Evolutionary conservation across 495 filamentous ascomycete genomes (phyloP).

Genomic region (Penicillium verhagenii): DNA sequence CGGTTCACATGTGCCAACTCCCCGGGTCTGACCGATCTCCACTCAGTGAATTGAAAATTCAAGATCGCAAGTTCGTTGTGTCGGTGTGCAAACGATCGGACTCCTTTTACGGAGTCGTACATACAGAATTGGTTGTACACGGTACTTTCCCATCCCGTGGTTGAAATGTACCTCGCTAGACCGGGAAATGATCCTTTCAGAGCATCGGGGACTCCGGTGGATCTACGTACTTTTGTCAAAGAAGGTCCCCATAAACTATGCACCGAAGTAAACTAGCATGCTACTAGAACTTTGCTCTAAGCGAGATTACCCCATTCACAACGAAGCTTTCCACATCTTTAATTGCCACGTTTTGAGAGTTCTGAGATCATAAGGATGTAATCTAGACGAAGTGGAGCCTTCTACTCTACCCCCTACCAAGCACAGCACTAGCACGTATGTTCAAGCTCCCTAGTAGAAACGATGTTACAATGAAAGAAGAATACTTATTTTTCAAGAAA

Average conservation of each 20-base stretch:
- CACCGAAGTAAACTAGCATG: background rate
- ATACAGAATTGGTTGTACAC: too few species aligned
- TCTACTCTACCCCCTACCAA: background rate
- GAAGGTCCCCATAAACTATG: background rate
- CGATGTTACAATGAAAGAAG: background rate
- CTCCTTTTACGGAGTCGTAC: too few species aligned
- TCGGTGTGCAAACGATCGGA: background rate
- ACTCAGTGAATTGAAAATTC: background rate
- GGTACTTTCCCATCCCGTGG: background rate
- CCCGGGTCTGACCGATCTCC: background rate
- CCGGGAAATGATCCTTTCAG: background rate
- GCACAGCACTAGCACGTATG: too few species aligned
- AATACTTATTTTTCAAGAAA: too few species aligned
- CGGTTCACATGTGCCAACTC: background rate
- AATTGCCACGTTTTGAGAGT: background rate
- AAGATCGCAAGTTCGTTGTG: background rate
- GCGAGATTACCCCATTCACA: background rate
- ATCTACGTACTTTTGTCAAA: background rate
- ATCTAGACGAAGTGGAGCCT: background rate
- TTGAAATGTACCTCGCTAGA: background rate
- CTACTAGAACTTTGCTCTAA: background rate
- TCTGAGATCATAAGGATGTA: conserved; percentile 1
- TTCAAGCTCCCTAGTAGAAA: too few species aligned
- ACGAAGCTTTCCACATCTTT: background rate
- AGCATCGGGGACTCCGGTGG: background rate